A percentile compares a stretch with the other conserved stretches of the same genome.
These are phyloP conservation scores for Pythium oligandrum DNA, from an alignment of 352 stramenopile genomes.

Conservation along the genomic window DNA sequence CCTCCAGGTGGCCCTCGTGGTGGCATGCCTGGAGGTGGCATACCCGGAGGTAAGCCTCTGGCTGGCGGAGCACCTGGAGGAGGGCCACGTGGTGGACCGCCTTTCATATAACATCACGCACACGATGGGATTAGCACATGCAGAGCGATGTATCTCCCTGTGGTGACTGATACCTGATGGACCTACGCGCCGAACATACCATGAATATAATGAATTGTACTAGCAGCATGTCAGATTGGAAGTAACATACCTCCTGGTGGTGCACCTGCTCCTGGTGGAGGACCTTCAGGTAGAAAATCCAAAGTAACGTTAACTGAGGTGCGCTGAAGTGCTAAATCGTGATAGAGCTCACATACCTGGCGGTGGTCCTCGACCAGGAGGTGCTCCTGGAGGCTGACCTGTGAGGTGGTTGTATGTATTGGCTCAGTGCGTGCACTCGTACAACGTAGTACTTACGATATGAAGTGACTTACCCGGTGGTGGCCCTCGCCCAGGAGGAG, in stretches of 20 bases:
- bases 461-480: conserved; percentile 23
- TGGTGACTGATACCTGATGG: too few species aligned
- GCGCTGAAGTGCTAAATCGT: background rate
- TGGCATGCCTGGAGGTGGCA: conserved; percentile 12
- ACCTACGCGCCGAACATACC: background rate
- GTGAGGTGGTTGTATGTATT: too few species aligned
- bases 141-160: too few species aligned
- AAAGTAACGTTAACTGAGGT: background rate
- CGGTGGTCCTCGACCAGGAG: conserved; percentile 26
- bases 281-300: background rate
- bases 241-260: conserved; percentile 20
- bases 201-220: background rate
- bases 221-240: conserved; percentile 4
- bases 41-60: background rate
- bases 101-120: background rate
- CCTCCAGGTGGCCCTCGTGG: conserved; percentile 7
- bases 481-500: conserved; percentile 19
- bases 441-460: background rate
- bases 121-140: too few species aligned
- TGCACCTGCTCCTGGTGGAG: conserved; percentile 20
- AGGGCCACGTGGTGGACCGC: conserved; percentile 6
- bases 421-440: background rate
- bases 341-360: conserved; percentile 11
- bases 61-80: conserved; percentile 11
- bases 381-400: conserved; percentile 6